Evolutionary conservation across 306 rosid species (phyloP).

Genomic region (Lablab purpureus): DNA sequence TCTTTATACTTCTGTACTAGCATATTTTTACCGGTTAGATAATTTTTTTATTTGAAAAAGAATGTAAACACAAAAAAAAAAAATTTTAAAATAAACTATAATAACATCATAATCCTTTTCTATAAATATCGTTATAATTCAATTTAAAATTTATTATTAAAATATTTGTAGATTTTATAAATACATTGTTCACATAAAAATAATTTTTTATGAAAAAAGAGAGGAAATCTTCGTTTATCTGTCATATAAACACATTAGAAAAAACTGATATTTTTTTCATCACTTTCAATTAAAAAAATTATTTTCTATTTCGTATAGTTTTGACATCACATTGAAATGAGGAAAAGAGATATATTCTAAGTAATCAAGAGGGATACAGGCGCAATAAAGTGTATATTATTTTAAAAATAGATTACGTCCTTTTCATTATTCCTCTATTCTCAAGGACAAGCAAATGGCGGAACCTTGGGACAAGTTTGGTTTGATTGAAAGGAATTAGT

Average conservation of each 20-base stretch:
- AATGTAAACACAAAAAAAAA: too few relatives aligned
- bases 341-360: neutral
- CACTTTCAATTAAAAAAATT: neutral
- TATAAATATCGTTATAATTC: too few relatives aligned
- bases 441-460: neutral
- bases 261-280: neutral
- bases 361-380: neutral
- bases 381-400: neutral
- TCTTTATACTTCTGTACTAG: too few relatives aligned
- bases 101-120: too few relatives aligned
- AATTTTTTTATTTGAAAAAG: too few relatives aligned
- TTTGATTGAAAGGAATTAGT: neutral
- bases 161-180: too few relatives aligned
- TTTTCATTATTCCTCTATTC: neutral
- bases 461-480: neutral
- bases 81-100: too few relatives aligned
- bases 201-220: neutral
- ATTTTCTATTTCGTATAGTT: neutral
- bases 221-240: neutral
- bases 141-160: too few relatives aligned
- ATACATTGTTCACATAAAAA: too few relatives aligned
- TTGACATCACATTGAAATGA: neutral
- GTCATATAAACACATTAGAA: neutral
- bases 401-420: neutral
- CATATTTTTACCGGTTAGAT: too few relatives aligned